phyloP scores from a whole-genome alignment of 176 grass and related monocot species.

The Raddia guianensis region DNA sequence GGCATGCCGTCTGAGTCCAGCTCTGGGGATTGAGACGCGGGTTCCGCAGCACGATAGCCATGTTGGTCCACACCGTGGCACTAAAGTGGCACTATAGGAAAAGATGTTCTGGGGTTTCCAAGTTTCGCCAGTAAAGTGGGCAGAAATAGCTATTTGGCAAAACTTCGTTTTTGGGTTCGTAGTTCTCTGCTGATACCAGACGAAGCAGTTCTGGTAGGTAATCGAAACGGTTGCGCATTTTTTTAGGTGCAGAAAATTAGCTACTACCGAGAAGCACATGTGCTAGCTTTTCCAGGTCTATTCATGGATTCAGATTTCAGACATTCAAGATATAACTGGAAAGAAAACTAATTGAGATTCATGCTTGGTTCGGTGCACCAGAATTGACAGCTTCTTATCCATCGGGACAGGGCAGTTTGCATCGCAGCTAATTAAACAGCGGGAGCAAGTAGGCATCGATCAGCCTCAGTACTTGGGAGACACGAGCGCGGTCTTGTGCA shows the following conservation, averaged over 20 bases:
- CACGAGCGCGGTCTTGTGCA: background rate
- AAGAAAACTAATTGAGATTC: background rate
- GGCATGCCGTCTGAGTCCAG: no score
- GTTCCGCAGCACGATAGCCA: no score
- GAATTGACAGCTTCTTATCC: slow-evolving; percentile 35
- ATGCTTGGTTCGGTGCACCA: slow-evolving; percentile 30
- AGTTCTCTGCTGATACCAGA: background rate
- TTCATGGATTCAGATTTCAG: background rate
- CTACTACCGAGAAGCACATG: background rate
- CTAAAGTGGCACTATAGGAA: no score
- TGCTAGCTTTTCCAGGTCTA: background rate
- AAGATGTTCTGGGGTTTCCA: no score
- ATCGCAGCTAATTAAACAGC: slow-evolving; percentile 6
- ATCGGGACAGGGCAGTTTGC: background rate
- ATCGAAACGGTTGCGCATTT: background rate
- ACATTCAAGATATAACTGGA: background rate
- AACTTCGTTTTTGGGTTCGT: background rate
- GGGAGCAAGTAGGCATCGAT: slow-evolving; percentile 40
- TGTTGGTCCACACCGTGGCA: no score
- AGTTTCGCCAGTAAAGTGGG: no score
- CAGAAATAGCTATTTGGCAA: no score
- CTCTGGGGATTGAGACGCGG: no score
- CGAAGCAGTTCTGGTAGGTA: slow-evolving; percentile 16
- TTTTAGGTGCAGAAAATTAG: slow-evolving; percentile 2
- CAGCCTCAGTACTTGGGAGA: slow-evolving; percentile 11